Percentiles rank a stretch among this genome's conserved stretches.
Conservation (phyloP, 306 rosid genomes). For the Lotus japonicus region DNA sequence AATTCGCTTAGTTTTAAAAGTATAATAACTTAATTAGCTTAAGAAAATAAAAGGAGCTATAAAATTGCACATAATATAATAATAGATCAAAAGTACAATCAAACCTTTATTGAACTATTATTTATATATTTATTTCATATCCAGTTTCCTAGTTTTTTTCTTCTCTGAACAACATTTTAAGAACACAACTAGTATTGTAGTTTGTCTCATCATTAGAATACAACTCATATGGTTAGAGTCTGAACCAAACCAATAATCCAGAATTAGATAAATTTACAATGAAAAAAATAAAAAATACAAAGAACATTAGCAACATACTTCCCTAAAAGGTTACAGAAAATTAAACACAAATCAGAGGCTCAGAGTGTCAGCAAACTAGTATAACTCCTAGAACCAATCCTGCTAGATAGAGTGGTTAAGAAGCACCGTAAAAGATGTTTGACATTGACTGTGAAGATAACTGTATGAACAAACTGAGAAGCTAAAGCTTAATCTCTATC, state of each 20-base stretch:
- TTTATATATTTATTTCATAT: too few relatives aligned
- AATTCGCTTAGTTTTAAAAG: too few relatives aligned
- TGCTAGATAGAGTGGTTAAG: background rate
- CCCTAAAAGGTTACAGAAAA: background rate
- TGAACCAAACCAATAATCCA: background rate
- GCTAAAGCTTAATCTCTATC: background rate
- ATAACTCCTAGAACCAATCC: background rate
- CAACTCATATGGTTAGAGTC: background rate
- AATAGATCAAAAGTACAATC: too few relatives aligned
- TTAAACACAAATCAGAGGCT: background rate
- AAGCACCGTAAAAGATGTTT: background rate
- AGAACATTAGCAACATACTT: background rate
- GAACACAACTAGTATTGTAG: background rate
- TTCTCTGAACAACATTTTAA: background rate
- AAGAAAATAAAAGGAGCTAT: too few relatives aligned
- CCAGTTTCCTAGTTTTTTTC: too few relatives aligned
- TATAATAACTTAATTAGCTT: too few relatives aligned
- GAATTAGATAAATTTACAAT: slow-evolving; percentile 2
- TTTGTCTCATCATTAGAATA: too few relatives aligned
- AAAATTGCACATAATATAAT: too few relatives aligned
- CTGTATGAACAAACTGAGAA: slow-evolving; percentile 14
- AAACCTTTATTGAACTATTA: too few relatives aligned
- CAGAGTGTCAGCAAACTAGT: background rate
- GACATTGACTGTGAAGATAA: slow-evolving; percentile 17
- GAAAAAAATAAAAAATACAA: background rate